Evolutionary conservation across 2,329 filamentous ascomycete genomes (phyloP), one percentile per base, ranked within the genome.

Genomic region (Bipolaris oryzae): DNA sequence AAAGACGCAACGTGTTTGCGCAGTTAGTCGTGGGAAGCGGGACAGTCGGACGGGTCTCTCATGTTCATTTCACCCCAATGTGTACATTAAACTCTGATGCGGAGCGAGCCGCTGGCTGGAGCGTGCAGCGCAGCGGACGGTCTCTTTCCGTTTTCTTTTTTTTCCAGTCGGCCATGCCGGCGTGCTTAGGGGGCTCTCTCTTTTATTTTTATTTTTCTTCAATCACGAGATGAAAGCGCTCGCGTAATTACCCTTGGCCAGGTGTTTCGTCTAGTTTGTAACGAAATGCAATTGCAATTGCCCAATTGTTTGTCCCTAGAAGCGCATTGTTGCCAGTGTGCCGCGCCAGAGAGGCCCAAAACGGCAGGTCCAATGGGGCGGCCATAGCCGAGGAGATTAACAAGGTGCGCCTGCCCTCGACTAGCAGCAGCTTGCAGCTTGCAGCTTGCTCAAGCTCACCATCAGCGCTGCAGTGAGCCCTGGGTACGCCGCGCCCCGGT

Each of bases 61-160:
- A 73, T 75, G 72, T 75, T 73, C 60, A 69, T 72, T 73, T 73
- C 71, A 71, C 68, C 28, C 72, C 72, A 71, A 73, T 71, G 70
- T 76, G 73, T 76, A 76, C 72, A 74, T 71, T 75, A 75, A 55
- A 68, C 35, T 68, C 65, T 71, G 66, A 66, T 70, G 66, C 53
- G 61, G 63, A 66, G 61, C 66, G 66, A 57, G 65, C 71, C 72
- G 67, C 64, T 58, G 51, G 65, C 71, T 55, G 55, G 57, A 51
- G 54, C 58, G 65, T 66, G 69, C 68, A 70, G 72, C 60, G 64
- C 67, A 64, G 64, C 58, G 62, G 57, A 48, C 66, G 62, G 58
- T 64, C 59, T 55, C 53, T 53, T 53, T 28, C 25, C 44, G 58
- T 44, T 57, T 68, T 58, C 70, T 71, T 35, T 60, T 56, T 63